These are phyloP conservation scores for Scleroderma bovista DNA, from an alignment of 768 basidiomycete genomes.

Conservation along the genomic window DNA sequence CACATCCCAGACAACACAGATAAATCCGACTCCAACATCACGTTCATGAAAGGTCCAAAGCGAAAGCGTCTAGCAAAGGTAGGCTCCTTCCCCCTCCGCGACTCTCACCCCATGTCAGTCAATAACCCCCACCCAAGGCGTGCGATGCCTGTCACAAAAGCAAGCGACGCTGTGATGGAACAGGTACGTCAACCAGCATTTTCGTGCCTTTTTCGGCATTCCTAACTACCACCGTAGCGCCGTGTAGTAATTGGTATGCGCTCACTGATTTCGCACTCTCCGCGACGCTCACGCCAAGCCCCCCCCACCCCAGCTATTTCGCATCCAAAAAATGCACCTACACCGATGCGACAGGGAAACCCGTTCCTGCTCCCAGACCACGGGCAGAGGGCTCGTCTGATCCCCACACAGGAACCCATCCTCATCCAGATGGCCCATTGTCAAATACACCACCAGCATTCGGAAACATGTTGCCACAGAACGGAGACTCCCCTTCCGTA, in stretches of 20 bases:
- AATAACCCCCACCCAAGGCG: constrained; percentile 34
- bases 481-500: constrained; percentile 9
- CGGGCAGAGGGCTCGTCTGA: constrained; percentile 25
- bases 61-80: constrained; percentile 52
- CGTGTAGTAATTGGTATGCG: constrained; percentile 74
- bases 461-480: constrained; percentile 4
- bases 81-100: constrained; percentile 3
- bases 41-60: constrained; percentile 50
- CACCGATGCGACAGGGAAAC: constrained; percentile 71
- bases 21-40: constrained; percentile 29
- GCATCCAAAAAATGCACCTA: constrained; percentile 79
- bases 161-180: constrained; percentile 81
- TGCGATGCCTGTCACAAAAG: constrained; percentile 84
- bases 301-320: constrained; percentile 65
- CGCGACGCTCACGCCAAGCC: constrained; percentile 3
- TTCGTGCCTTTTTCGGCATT: constrained; percentile 5
- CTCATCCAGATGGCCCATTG: constrained; percentile 10
- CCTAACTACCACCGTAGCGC: constrained; percentile 38
- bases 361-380: constrained; percentile 67
- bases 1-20: constrained; percentile 14
- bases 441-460: constrained; percentile 12
- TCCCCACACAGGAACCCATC: constrained; percentile 13
- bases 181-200: constrained; percentile 41
- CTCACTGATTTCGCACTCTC: constrained; percentile 2
- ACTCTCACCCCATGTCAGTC: neutral